Conservation (phyloP, 2,329 filamentous ascomycete species). For the Pyrenochaeta sp. region DNA sequence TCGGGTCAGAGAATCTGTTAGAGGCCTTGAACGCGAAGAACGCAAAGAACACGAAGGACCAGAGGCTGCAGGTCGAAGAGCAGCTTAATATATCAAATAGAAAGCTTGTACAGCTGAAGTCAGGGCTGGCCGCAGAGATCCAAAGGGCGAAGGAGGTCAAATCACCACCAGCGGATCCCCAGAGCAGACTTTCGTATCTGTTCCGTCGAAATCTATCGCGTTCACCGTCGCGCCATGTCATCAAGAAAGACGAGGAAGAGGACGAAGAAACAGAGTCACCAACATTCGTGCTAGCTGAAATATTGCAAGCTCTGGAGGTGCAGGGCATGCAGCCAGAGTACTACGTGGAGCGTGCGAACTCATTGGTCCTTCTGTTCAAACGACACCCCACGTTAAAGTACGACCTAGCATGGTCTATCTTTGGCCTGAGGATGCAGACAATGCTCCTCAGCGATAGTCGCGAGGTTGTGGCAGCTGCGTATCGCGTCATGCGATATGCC, state of each 20-base stretch:
- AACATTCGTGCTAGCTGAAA: conserved; percentile 88
- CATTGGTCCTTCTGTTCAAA: conserved; percentile 95
- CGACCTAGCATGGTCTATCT: conserved; percentile 94
- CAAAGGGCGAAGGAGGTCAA: conserved; percentile 65
- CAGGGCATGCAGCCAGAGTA: conserved; percentile 91
- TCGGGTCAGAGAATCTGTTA: conserved; percentile 96
- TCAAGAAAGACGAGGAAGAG: conserved; percentile 68
- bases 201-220: conserved; percentile 65
- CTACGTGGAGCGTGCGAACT: conserved; percentile 92
- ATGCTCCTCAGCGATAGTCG: conserved; percentile 96
- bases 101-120: conserved; percentile 68
- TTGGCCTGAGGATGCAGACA: conserved; percentile 90
- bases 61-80: conserved; percentile 68
- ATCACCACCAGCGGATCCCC: conserved; percentile 55
- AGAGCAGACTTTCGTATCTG: conserved; percentile 64
- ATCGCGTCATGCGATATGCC: conserved; percentile 90
- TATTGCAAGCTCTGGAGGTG: conserved; percentile 86
- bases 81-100: conserved; percentile 90
- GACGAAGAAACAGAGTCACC: conserved; percentile 81
- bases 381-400: conserved; percentile 93
- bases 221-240: conserved; percentile 57
- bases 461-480: conserved; percentile 94
- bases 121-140: conserved; percentile 67
- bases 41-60: conserved; percentile 87
- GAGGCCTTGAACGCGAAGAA: conserved; percentile 95